phyloP scores from a whole-genome alignment of 2,329 filamentous ascomycete genomes.

The Penicillium griseofulvum region DNA sequence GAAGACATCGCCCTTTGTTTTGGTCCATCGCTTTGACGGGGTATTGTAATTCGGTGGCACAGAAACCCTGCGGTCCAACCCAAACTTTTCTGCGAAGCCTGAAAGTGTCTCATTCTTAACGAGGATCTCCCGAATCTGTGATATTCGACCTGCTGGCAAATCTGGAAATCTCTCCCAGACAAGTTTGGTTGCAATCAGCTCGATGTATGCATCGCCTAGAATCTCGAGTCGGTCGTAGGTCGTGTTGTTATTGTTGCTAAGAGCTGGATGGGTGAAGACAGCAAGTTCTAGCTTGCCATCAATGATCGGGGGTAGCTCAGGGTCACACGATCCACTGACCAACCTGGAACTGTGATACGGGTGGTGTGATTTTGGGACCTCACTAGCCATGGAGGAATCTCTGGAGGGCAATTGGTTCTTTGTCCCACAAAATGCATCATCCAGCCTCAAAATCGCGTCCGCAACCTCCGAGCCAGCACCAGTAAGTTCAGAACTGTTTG shows the following conservation, averaged over 20 bases:
- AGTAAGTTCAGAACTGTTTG: conserved; percentile 15
- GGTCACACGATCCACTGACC: conserved; percentile 6
- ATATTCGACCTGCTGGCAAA: conserved; percentile 65
- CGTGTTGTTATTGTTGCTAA: conserved; percentile 25
- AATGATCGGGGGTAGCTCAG: conserved; percentile 56
- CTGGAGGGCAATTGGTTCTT: not conserved
- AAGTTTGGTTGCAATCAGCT: conserved; percentile 70
- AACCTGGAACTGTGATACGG: not conserved
- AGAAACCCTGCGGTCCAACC: conserved; percentile 63
- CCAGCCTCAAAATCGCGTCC: conserved; percentile 20
- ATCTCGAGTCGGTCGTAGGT: conserved; percentile 85
- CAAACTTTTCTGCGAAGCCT: conserved; percentile 67
- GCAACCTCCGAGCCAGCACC: conserved; percentile 17
- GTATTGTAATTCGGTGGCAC: conserved; percentile 51
- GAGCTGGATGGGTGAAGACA: conserved; percentile 66
- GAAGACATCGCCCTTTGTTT: conserved; percentile 82
- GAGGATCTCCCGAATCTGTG: conserved; percentile 73
- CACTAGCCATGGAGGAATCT: not conserved
- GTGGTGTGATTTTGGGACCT: not conserved
- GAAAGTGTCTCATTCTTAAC: conserved; percentile 78
- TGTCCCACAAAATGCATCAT: conserved; percentile 17
- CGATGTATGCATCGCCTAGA: conserved; percentile 82
- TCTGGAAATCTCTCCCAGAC: conserved; percentile 70
- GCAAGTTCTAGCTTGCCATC: conserved; percentile 60
- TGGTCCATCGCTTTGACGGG: conserved; percentile 58